These are phyloP conservation scores for Scheffersomyces illinoinensis DNA, from an alignment of 1,139 yeast genomes.

Conservation along the genomic window DNA sequence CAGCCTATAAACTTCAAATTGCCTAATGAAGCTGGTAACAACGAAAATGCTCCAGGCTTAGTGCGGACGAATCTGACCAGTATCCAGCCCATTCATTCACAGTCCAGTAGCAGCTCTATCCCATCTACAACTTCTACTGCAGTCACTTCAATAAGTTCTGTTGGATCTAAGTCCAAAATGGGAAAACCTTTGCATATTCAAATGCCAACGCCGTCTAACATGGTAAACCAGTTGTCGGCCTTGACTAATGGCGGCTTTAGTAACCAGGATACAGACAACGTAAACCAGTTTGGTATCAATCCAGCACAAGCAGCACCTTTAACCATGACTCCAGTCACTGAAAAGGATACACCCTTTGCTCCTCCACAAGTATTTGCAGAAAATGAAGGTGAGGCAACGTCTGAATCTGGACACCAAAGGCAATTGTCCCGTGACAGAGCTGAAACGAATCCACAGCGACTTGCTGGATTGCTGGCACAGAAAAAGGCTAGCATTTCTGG, in stretches of 20 bases:
- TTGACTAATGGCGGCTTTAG: conserved; percentile 30
- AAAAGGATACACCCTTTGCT: conserved; percentile 35
- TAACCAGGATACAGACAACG: conserved; percentile 18
- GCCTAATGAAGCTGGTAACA: conserved; percentile 2
- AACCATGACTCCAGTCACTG: conserved; percentile 80
- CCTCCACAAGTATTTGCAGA: not conserved
- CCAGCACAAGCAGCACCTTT: conserved; percentile 55
- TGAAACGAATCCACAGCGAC: conserved; percentile 12
- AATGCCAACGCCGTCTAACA: conserved; percentile 49
- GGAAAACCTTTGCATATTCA: conserved; percentile 45
- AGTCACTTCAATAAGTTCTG: conserved; percentile 4
- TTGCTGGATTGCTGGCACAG: not conserved
- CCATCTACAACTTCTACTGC: conserved; percentile 1
- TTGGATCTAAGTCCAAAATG: conserved; percentile 18
- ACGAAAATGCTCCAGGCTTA: not conserved
- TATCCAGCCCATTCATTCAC: not conserved
- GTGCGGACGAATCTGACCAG: not conserved
- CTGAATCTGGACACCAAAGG: conserved; percentile 10
- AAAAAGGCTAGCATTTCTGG: not conserved
- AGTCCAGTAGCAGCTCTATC: not conserved
- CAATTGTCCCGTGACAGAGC: conserved; percentile 16
- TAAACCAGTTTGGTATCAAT: conserved; percentile 68
- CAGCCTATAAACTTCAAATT: conserved; percentile 60
- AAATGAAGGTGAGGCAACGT: conserved; percentile 4
- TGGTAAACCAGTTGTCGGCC: conserved; percentile 35